phyloP scores from a whole-genome alignment of 805 yeast species.

The Pichia exigua region DNA sequence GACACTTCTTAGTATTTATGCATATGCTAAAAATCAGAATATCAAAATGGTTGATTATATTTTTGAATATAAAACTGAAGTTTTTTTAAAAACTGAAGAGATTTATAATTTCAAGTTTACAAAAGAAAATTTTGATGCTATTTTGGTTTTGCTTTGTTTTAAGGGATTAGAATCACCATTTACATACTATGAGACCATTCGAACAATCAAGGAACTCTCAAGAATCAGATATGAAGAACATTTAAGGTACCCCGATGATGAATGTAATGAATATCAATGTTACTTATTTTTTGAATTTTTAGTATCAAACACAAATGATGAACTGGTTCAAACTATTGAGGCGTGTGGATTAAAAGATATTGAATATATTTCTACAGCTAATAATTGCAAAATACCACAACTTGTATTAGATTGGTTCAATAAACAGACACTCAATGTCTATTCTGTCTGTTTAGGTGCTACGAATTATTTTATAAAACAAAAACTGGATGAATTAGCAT shows the following conservation, averaged over 20 bases:
- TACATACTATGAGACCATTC: constrained; percentile 41
- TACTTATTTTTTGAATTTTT: constrained; percentile 27
- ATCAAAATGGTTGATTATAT: constrained; percentile 24
- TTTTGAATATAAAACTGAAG: constrained; percentile 27
- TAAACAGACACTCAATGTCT: constrained; percentile 11
- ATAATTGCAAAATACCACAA: constrained; percentile 32
- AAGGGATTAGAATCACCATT: constrained; percentile 57
- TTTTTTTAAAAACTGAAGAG: constrained; percentile 41
- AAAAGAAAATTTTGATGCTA: constrained; percentile 41
- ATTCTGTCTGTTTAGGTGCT: constrained; percentile 12
- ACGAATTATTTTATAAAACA: constrained; percentile 17
- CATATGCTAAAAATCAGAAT: constrained; percentile 24
- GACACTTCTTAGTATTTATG: constrained; percentile 27
- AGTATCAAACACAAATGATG: constrained; percentile 29
- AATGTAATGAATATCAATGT: constrained; percentile 19
- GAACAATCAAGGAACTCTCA: constrained; percentile 37
- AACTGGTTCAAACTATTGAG: constrained; percentile 27
- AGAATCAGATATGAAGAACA: constrained; percentile 34
- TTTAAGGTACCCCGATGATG: background rate
- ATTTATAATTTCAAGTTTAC: constrained; percentile 33
- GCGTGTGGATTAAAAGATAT: constrained; percentile 29
- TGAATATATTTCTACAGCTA: constrained; percentile 27
- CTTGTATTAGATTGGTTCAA: constrained; percentile 14
- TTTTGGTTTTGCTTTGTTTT: constrained; percentile 38
- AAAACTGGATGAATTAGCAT: constrained; percentile 18